Percentiles rank a stretch among this genome's conserved stretches.
Conservation (phyloP, 192 early-diverging fungal genomes). For the Coemansia sp. region DNA sequence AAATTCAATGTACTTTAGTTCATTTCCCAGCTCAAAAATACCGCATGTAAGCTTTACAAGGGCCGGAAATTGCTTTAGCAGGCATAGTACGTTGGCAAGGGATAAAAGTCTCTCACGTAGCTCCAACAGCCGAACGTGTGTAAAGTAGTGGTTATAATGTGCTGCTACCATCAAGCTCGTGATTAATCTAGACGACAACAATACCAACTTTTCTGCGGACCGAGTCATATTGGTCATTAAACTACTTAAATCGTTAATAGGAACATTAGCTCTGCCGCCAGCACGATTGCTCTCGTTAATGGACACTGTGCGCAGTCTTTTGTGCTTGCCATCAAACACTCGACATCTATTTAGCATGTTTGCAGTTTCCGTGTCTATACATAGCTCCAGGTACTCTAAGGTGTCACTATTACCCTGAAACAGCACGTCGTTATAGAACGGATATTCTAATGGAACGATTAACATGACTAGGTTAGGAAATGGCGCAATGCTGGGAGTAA, state of each 20-base stretch:
- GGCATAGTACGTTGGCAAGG: background rate
- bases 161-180: background rate
- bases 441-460: background rate
- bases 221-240: background rate
- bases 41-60: background rate
- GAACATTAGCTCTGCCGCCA: background rate
- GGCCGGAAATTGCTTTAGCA: background rate
- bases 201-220: background rate
- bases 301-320: background rate
- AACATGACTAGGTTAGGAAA: slow-evolving; percentile 7
- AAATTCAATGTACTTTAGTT: background rate
- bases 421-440: slow-evolving; percentile 14
- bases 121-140: background rate
- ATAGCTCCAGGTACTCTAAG: background rate
- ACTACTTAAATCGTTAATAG: background rate
- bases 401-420: slow-evolving; percentile 9
- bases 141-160: background rate
- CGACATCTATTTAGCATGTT: background rate
- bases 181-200: background rate
- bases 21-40: background rate
- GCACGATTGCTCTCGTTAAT: background rate
- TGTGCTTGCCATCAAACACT: slow-evolving; percentile 4
- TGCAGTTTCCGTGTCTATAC: background rate
- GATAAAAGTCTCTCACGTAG: background rate
- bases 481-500: background rate